Base-by-base conservation (phyloP, 2,329 filamentous ascomycete genomes). In the Diaporthe velutina region DNA sequence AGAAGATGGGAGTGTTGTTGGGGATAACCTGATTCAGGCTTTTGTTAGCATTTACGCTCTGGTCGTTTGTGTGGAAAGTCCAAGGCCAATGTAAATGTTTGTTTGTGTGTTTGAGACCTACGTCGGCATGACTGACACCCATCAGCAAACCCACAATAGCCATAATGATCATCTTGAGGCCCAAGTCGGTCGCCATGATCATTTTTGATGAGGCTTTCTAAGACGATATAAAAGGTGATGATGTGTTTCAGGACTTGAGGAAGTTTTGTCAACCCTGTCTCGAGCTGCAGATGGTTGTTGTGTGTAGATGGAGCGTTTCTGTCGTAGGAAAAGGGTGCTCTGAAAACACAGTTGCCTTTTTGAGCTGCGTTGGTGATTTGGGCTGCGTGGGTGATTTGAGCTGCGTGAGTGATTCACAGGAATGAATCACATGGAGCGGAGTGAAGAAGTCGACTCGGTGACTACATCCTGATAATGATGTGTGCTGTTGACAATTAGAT, bases 301-400 rank as follows among this genome's bases (percentile, higher is more conserved):
- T 6, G 28, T n/a, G n/a, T n/a, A n/a, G n/a, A 38, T 19, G 9
- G n/a, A 42, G 50, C 28, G 4, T 1, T 54, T 54, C 5, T 1
- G n/a, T 3, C 4, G 0, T 15, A 6, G n/a, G 15, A 28, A 7
- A 28, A 7, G 50, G 13, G 2, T 28, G n/a, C 9, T 10, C 15
- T 25, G 3, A 10, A 54, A 28, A 28, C 1, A 2, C 50, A 54
- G 50, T 0, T 6, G 9, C n/a, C 13, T 54, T 54, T 54, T 54
- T 3, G 17, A 15, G 5, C 3, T 52, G 48, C 10, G 22, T n/a
- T n/a, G n/a, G n/a, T n/a, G n/a, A n/a, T n/a, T n/a, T n/a, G n/a
- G n/a, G n/a, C n/a, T n/a, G n/a, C n/a, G n/a, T n/a, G n/a, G n/a
- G n/a, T n/a, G n/a, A n/a, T n/a, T n/a, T n/a, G n/a, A n/a, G n/a